Evolutionary conservation across 768 basidiomycete species (phyloP), one percentile per base, ranked within the genome.

Genomic region (Sutorius australiensis): DNA sequence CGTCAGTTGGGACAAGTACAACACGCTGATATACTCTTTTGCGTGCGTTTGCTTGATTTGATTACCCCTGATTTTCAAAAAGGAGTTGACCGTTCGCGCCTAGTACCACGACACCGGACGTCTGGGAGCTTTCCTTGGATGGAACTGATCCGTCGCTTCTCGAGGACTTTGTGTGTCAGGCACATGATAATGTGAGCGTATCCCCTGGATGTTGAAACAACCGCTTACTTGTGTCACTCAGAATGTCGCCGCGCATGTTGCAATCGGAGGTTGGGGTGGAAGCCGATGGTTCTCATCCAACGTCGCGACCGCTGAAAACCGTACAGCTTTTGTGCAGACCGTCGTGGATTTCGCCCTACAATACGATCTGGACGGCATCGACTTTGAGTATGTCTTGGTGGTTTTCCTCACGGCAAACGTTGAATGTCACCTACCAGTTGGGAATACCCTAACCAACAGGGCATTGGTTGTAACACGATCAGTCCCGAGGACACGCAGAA

Each of bases 261-360:
- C 83, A 0, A 73, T 92, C n/a, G 89, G 89, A 30, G 89, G 89
- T 21, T 90, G 86, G 85, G 75, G 71, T 4, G 89, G 88, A 6
- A 76, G 82, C 3, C 65, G 58, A 28, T 87, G 74, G 66, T 90
- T 81, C 64, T 89, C 87, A 1, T 72, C 80, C 6, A 72, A 76
- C 16, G 79, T 90, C 11, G 80, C 76, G 5, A 81, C 77, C 5
- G 66, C 80, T 0, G 67, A 65, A 39, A 87, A 83, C 56, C 76
- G 86, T n/a, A 82, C 82, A 3, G 72, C 74, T 4, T 89, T 91
- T 55, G 81, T 83, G 17, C 69, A 80, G 19, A 77, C 86, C 0
- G 69, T 87, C 11, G 64, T 74, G 1, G 63, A 67, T 11, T 68
- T 89, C 9, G 81, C 75, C 2, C 55, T 64, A 2, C 48, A 79